Evolutionary conservation across 257 asterid genomes (phyloP), one percentile per base, ranked within the genome.

Genomic region (Plectranthus barbatus): DNA sequence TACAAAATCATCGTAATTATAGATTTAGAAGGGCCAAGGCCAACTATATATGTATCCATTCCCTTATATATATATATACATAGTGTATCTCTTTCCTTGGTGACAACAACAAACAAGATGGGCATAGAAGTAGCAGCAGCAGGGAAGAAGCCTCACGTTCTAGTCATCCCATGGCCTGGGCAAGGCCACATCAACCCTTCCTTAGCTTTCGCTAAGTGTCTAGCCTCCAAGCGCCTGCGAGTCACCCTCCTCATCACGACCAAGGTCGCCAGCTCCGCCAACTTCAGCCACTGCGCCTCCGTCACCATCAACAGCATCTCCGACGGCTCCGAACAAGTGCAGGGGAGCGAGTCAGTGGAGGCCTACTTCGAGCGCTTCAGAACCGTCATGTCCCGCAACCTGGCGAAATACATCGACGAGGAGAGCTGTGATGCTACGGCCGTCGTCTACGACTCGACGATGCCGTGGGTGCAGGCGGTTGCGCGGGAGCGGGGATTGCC

Each of bases 121-220:
- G 36, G 36, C 6, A 31, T 31, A 31, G 36, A 31, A 31, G 36
- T 31, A 31, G 60, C 24, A n/a, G 29, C 18, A 31, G 60, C 24
- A n/a, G 29, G n/a, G 6, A 47, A 1, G 17, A 61, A 50, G 33
- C 39, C 65, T 11, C 74, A 77, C 60, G 53, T 79, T 23, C 45
- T 80, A 4, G 77, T 82, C 12, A 37, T 86, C 45, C 86, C 90
- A 37, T 67, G 14, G 4, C 90, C 90, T 0, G 58, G 56, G 17
- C 90, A 83, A 60, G 90, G 94, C 58, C 94, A 85, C 76, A 60
- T 79, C 12, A 85, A 81, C 14, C 94, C 87, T 0, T 42, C 78
- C 31, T 19, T 85, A 17, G 83, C 78, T 13, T 72, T 85, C 13
- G 78, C 86, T 18, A 85, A 83, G 10, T 72, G 61, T 29, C 47